These are phyloP conservation scores for Magnaporthiopsis incrustans DNA, from an alignment of 2,329 filamentous ascomycete genomes.

Conservation along the genomic window DNA sequence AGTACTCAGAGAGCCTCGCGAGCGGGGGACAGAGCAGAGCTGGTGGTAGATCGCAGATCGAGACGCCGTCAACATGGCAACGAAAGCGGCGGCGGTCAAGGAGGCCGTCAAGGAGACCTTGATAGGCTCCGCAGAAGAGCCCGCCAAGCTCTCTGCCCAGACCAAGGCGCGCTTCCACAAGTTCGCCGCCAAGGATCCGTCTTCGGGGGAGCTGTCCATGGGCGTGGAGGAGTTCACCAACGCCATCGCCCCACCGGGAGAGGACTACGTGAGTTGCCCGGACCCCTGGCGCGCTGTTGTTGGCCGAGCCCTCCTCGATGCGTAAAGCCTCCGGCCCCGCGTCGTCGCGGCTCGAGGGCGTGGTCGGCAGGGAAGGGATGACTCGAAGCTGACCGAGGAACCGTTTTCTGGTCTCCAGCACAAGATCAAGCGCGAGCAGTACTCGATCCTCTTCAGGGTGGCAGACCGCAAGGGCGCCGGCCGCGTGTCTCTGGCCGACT, in stretches of 20 bases:
- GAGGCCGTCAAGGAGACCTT: slow-evolving; percentile 74
- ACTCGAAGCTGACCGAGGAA: slow-evolving; percentile 1
- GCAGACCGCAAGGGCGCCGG: slow-evolving; percentile 73
- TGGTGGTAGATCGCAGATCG: background rate
- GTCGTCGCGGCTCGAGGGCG: background rate
- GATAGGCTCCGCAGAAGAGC: slow-evolving; percentile 49
- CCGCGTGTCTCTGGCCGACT: slow-evolving; percentile 73
- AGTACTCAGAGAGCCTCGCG: background rate
- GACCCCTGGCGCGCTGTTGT: slow-evolving; percentile 2
- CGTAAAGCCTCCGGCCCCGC: background rate
- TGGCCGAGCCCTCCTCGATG: background rate
- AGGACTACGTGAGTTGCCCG: slow-evolving; percentile 72
- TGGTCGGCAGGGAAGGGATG: background rate
- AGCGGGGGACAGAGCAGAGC: background rate
- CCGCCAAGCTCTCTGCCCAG: slow-evolving; percentile 61
- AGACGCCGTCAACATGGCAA: slow-evolving; percentile 14
- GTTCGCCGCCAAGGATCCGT: slow-evolving; percentile 67
- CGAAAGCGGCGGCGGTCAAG: slow-evolving; percentile 46
- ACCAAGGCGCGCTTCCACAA: slow-evolving; percentile 68
- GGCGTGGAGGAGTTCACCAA: slow-evolving; percentile 80
- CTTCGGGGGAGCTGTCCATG: slow-evolving; percentile 72
- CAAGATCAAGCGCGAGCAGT: slow-evolving; percentile 96
- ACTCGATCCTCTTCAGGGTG: slow-evolving; percentile 84
- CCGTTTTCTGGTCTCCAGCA: slow-evolving; percentile 49
- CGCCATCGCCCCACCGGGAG: slow-evolving; percentile 75